Conservation (phyloP, 2,329 filamentous ascomycete genomes). For the Chaetoscypha palmicola region DNA sequence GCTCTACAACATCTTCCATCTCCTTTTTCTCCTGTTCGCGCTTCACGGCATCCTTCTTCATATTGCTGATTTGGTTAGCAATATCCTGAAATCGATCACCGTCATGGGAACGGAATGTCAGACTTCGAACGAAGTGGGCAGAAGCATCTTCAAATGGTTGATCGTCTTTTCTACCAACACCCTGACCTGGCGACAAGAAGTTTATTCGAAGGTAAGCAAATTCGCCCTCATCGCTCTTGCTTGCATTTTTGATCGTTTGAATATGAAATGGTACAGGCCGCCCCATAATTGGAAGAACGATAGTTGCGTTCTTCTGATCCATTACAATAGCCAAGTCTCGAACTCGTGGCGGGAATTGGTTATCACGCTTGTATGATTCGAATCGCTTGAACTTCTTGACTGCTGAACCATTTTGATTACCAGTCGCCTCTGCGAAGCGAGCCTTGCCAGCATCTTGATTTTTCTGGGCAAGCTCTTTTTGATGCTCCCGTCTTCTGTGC, state of each 20-base stretch:
- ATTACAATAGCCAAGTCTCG: constrained; percentile 85
- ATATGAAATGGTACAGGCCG: constrained; percentile 97
- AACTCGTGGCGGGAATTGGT: constrained; percentile 77
- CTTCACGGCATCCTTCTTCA: constrained; percentile 88
- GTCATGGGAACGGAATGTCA: constrained; percentile 91
- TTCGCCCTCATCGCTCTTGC: constrained; percentile 92
- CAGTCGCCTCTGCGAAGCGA: constrained; percentile 78
- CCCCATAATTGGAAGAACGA: constrained; percentile 95
- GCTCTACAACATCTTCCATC: constrained; percentile 97
- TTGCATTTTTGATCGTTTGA: constrained; percentile 96
- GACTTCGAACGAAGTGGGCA: constrained; percentile 89
- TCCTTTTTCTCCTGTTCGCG: constrained; percentile 99
- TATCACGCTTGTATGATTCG: constrained; percentile 97
- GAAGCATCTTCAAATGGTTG: constrained; percentile 95
- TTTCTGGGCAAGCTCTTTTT: constrained; percentile 79
- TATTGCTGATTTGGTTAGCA: constrained; percentile 85
- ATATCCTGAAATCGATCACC: constrained; percentile 85
- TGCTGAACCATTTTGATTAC: constrained; percentile 78
- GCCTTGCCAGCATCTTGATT: constrained; percentile 85
- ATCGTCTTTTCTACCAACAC: constrained; percentile 94
- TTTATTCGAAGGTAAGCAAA: constrained; percentile 95
- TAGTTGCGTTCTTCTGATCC: constrained; percentile 80
- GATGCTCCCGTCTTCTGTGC: constrained; percentile 78
- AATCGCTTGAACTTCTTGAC: constrained; percentile 99
- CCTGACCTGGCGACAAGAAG: constrained; percentile 92